Evolutionary conservation across 352 stramenopile species (phyloP).

Genomic region (Hyaloperonospora brassicae): DNA sequence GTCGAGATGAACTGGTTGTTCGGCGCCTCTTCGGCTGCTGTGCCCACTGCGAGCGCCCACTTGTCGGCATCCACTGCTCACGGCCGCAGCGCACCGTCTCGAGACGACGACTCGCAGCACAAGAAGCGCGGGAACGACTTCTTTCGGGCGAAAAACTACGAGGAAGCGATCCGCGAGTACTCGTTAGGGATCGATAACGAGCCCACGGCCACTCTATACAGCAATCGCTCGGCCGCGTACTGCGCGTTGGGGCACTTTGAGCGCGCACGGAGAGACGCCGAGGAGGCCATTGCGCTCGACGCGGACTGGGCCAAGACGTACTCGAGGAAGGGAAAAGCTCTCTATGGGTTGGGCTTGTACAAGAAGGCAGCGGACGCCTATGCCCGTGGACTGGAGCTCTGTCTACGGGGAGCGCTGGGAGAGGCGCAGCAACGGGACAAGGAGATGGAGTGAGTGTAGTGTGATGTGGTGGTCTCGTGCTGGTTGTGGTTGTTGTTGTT

Average conservation of each 20-base stretch:
- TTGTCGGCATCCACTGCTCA: slow-evolving; percentile 49
- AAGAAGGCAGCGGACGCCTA: slow-evolving; percentile 68
- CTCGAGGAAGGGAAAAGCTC: slow-evolving; percentile 72
- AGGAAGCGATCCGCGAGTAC: slow-evolving; percentile 50
- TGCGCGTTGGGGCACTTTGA: slow-evolving; percentile 52
- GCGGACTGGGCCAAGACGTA: slow-evolving; percentile 64
- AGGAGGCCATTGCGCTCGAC: slow-evolving; percentile 53
- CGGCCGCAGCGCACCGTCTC: slow-evolving; percentile 53
- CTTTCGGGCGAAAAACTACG: slow-evolving; percentile 54
- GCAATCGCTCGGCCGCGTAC: slow-evolving; percentile 72
- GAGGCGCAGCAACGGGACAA: slow-evolving; percentile 63
- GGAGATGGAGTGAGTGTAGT: slow-evolving; percentile 50
- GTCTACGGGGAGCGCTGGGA: slow-evolving; percentile 52
- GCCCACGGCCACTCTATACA: slow-evolving; percentile 62
- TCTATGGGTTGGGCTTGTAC: slow-evolving; percentile 59
- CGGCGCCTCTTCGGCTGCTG: slow-evolving; percentile 12
- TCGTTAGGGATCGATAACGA: slow-evolving; percentile 42
- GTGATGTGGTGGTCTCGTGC: background rate
- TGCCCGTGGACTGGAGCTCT: slow-evolving; percentile 57
- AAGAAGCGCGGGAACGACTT: slow-evolving; percentile 61
- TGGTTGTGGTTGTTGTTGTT: background rate
- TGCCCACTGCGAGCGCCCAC: slow-evolving; percentile 24
- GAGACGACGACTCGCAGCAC: slow-evolving; percentile 55
- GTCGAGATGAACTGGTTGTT: slow-evolving; percentile 63
- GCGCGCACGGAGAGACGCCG: slow-evolving; percentile 44